Percentiles rank a stretch among this genome's conserved stretches.
phyloP scores from a whole-genome alignment of 306 rosid species.

The Malus sylvestris region DNA sequence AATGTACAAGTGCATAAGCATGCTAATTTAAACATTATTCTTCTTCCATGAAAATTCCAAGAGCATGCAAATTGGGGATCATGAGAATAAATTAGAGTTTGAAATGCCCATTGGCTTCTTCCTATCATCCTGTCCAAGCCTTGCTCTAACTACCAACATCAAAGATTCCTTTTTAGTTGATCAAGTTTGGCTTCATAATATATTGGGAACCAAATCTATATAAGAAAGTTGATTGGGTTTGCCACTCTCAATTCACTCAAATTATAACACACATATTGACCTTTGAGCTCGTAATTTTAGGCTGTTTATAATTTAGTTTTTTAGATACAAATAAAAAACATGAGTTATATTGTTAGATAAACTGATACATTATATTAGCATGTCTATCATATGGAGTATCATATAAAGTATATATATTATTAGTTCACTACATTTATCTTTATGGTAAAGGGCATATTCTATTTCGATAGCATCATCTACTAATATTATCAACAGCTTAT shows the following conservation, averaged over 20 bases:
- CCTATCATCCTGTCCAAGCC: background rate
- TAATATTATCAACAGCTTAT: too few species aligned
- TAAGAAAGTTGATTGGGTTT: too few species aligned
- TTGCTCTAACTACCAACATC: constrained; percentile 9
- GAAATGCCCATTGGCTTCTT: background rate
- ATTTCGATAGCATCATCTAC: too few species aligned
- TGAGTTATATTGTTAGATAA: too few species aligned
- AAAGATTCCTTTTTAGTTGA: background rate
- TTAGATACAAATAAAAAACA: too few species aligned
- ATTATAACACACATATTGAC: too few species aligned
- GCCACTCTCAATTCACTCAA: too few species aligned
- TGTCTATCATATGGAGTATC: background rate
- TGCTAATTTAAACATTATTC: background rate
- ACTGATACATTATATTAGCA: background rate
- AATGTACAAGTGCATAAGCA: background rate
- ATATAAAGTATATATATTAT: too few species aligned
- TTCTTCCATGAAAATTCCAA: background rate
- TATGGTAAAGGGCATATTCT: too few species aligned
- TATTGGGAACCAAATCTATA: background rate
- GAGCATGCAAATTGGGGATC: background rate
- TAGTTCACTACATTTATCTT: background rate
- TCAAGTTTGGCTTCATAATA: background rate
- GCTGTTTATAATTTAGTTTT: too few species aligned
- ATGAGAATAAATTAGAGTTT: background rate
- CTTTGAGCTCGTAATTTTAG: too few species aligned